These are phyloP conservation scores for Spiraea crenata DNA, from an alignment of 331 rosid species.

Conservation along the genomic window DNA sequence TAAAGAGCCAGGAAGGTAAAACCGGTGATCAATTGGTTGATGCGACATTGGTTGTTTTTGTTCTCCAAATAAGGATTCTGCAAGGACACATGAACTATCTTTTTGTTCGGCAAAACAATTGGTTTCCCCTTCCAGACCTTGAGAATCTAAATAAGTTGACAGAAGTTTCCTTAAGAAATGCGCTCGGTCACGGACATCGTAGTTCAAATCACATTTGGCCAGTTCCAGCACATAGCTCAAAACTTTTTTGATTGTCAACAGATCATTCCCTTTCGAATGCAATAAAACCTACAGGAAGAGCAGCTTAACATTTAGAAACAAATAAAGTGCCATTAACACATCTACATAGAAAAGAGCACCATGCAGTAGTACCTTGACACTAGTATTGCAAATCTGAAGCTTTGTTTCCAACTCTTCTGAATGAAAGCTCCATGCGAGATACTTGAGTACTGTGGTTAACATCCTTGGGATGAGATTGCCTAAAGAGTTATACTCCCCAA, in stretches of 20 bases:
- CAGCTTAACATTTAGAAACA: slow-evolving; percentile 20
- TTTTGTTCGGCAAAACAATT: slow-evolving; percentile 27
- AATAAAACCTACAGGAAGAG: slow-evolving; percentile 58
- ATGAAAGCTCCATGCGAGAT: slow-evolving; percentile 78
- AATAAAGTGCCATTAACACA: neutral
- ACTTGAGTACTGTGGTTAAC: slow-evolving; percentile 70
- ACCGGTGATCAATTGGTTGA: slow-evolving; percentile 57
- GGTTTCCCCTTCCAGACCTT: slow-evolving; percentile 33
- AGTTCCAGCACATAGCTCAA: slow-evolving; percentile 73
- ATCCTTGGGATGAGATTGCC: slow-evolving; percentile 81
- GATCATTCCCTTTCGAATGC: slow-evolving; percentile 51
- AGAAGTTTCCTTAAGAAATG: slow-evolving; percentile 59
- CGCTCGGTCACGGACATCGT: slow-evolving; percentile 88
- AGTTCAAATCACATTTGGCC: slow-evolving; percentile 71
- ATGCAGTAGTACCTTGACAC: slow-evolving; percentile 59
- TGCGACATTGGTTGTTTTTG: slow-evolving; percentile 42
- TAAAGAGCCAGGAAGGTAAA: slow-evolving; percentile 97
- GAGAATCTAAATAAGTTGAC: slow-evolving; percentile 50
- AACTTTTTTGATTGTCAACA: slow-evolving; percentile 41
- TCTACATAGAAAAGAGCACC: neutral
- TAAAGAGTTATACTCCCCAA: slow-evolving; percentile 83
- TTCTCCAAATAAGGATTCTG: slow-evolving; percentile 58
- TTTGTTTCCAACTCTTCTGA: slow-evolving; percentile 84
- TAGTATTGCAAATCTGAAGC: slow-evolving; percentile 87
- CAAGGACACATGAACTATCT: slow-evolving; percentile 49